Base-by-base conservation (phyloP, 768 basidiomycete genomes). In the Royoungia palumana region DNA sequence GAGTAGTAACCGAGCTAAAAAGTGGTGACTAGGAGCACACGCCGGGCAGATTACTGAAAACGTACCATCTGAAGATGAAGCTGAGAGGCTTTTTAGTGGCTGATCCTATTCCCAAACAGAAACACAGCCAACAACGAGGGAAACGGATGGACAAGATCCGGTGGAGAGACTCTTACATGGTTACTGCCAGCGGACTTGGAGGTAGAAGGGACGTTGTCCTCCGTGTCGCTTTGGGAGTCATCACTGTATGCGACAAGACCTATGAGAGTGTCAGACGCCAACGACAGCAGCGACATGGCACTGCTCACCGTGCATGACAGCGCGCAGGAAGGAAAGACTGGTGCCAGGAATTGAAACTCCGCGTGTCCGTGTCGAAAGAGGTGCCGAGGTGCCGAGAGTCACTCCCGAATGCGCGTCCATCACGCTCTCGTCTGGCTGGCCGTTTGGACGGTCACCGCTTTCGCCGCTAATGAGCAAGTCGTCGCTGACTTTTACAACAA, bases 71-170 rank as follows among this genome's bases (percentile, higher is more conserved):
- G 67, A 53, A 21, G 51, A 53, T 35, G 58, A 58, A 54, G 55
- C 20, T 51, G 56, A 53, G 32, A 48, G 16, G 9, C 50, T 41
- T 64, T 76, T 81, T 59, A 71, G 66, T 67, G 72, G 69, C 62
- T 74, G 75, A 74, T 82, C 83, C 85, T 86, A 76, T 72, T 81
- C 61, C 80, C 62, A 77, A 70, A 72, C 66, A 72, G 77, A 82
- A 78, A 71, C 67, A 66, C 65, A 74, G 76, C 78, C 73, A 80
- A 72, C 73, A 79, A 78, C 76, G 72, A 81, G 82, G 81, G 80
- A 83, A 84, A 81, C 75, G 68, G 68, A 54, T 48, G 55, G 56
- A 59, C 70, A 52, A 63, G 57, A 59, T 54, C 50, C 56, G 60
- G 69, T 63, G 64, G 58, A 68, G 75, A 71, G 69, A 67, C 73